These are phyloP conservation scores for Aspergillus nanangensis DNA, from an alignment of 495 filamentous ascomycete species.

Conservation along the genomic window DNA sequence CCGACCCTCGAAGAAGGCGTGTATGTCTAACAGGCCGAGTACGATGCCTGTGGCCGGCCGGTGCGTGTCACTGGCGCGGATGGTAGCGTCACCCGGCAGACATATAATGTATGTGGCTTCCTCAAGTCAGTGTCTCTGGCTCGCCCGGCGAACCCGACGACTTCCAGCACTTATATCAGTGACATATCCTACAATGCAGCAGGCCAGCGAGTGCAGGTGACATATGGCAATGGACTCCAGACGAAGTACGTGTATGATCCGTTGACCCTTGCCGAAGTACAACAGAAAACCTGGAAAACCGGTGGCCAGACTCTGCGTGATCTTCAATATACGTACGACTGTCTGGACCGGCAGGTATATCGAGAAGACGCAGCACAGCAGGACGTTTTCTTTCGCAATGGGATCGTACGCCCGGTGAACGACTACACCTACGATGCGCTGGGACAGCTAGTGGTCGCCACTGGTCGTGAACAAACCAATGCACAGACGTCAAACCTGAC, in stretches of 20 bases:
- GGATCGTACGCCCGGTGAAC: conserved; percentile 10
- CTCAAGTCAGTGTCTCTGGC: neutral
- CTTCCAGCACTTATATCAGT: neutral
- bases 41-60: neutral
- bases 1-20: too few species aligned
- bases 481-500: neutral
- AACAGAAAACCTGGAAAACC: too few species aligned
- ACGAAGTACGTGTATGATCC: conserved; percentile 13
- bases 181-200: conserved; percentile 15
- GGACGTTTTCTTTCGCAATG: conserved; percentile 20
- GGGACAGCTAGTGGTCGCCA: conserved; percentile 23
- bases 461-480: conserved; percentile 24
- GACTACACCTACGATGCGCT: conserved; percentile 29
- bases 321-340: conserved; percentile 25
- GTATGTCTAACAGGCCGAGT: neutral
- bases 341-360: conserved; percentile 13
- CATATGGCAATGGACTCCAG: conserved; percentile 9
- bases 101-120: neutral
- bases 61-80: neutral
- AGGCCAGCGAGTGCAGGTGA: neutral
- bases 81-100: neutral
- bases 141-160: neutral
- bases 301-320: conserved; percentile 15
- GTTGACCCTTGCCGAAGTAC: too few species aligned
- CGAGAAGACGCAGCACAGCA: conserved; percentile 22